Evolutionary conservation across 2,329 filamentous ascomycete species (phyloP).

Genomic region (Fusarium solani-melongenae): DNA sequence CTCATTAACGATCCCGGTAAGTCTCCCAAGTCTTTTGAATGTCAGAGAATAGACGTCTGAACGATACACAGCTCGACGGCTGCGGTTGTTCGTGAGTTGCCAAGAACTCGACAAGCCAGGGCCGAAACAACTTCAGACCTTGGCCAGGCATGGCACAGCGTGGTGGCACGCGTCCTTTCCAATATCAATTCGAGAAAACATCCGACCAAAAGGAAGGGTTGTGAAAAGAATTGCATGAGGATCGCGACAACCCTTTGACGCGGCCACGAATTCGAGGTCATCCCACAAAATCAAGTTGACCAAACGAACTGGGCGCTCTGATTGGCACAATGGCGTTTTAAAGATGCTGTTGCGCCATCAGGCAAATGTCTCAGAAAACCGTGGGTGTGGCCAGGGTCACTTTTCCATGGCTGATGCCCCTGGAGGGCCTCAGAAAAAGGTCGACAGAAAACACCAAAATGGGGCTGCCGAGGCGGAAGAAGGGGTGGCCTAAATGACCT

Average conservation of each 20-base stretch:
- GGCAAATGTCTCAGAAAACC: conserved; percentile 10
- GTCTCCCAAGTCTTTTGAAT: background rate
- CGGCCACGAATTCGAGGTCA: background rate
- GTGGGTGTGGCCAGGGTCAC: background rate
- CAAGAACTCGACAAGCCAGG: background rate
- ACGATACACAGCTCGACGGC: background rate
- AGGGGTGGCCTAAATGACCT: background rate
- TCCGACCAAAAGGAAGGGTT: background rate
- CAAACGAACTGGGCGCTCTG: background rate
- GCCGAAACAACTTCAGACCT: background rate
- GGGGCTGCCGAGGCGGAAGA: background rate
- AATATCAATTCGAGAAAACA: background rate
- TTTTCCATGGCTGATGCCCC: conserved; percentile 1
- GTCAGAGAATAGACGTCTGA: conserved; percentile 3
- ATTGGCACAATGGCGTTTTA: conserved; percentile 12
- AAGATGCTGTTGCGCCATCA: background rate
- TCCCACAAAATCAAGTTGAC: conserved; percentile 1
- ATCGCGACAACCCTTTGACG: background rate
- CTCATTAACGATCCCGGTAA: conserved; percentile 10
- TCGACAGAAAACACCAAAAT: background rate
- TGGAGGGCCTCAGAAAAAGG: background rate
- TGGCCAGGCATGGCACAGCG: background rate
- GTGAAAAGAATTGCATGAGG: background rate
- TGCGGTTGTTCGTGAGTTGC: background rate
- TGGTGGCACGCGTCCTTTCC: background rate